A percentile compares a stretch with the other conserved stretches of the same genome.
These are phyloP conservation scores for Chlorella sp. DNA, from an alignment of 139 green algal species.

Conservation along the genomic window DNA sequence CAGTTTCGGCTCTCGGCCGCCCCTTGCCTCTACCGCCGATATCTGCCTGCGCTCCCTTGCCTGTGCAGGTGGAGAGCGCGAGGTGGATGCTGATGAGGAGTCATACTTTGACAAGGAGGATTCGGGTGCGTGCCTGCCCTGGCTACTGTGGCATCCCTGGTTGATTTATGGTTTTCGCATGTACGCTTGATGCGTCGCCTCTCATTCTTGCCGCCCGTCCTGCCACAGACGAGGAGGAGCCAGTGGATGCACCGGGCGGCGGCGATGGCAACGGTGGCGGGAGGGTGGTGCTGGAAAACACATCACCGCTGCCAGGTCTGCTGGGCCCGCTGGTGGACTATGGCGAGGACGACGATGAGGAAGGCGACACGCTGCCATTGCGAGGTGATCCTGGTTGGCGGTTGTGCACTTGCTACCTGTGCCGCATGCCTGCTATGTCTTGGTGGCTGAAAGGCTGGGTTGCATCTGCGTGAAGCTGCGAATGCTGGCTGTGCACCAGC, in stretches of 20 bases:
- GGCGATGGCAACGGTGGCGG: constrained; percentile 8
- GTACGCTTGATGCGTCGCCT: too few relatives aligned
- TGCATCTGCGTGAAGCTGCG: too few relatives aligned
- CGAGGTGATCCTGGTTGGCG: not conserved
- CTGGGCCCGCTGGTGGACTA: constrained; percentile 52
- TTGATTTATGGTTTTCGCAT: not conserved
- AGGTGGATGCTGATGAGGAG: constrained; percentile 79
- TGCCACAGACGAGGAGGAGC: not conserved
- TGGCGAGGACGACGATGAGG: constrained; percentile 59
- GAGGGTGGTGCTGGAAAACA: constrained; percentile 18
- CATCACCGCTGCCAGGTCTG: constrained; percentile 25
- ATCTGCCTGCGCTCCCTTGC: too few relatives aligned
- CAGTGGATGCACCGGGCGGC: not conserved
- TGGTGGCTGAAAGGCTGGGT: too few relatives aligned
- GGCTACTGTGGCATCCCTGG: too few relatives aligned
- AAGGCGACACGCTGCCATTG: constrained; percentile 34
- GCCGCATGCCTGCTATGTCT: not conserved
- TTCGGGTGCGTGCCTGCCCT: constrained; percentile 22
- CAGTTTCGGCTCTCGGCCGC: too few relatives aligned
- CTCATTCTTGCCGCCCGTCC: not conserved
- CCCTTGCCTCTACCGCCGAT: not conserved
- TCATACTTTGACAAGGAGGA: constrained; percentile 75
- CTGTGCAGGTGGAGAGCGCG: constrained; percentile 39
- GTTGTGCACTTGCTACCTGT: not conserved
- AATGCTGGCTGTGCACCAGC: too few relatives aligned